phyloP scores from a whole-genome alignment of 495 filamentous ascomycete species.

The Aspergillus baeticus region DNA sequence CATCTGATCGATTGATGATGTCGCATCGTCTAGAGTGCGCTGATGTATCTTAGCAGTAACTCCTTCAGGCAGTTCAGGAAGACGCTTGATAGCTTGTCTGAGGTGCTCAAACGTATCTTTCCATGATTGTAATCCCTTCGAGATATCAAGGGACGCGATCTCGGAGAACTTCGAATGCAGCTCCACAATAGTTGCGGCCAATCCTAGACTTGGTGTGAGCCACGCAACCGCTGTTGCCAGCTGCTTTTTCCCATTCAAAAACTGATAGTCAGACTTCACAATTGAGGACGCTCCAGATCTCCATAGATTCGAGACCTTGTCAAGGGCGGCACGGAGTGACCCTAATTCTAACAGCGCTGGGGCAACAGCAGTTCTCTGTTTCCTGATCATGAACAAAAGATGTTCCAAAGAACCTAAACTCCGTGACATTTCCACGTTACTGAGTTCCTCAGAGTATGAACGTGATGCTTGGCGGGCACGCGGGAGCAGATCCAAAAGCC shows the following conservation, averaged over 20 bases:
- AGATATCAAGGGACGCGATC: slow-evolving; percentile 38
- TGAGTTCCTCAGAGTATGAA: slow-evolving; percentile 82
- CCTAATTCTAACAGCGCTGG: slow-evolving; percentile 36
- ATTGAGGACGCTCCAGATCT: slow-evolving; percentile 30
- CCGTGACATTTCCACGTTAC: slow-evolving; percentile 68
- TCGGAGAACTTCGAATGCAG: slow-evolving; percentile 61
- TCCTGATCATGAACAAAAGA: slow-evolving; percentile 64
- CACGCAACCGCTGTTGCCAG: slow-evolving; percentile 39
- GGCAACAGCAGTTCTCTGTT: slow-evolving; percentile 61
- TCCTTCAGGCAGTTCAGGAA: slow-evolving; percentile 54
- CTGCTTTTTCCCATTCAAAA: slow-evolving; percentile 18
- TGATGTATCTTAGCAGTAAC: slow-evolving; percentile 48
- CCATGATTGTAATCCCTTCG: slow-evolving; percentile 47
- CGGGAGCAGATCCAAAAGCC: slow-evolving; percentile 67
- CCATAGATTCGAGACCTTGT: slow-evolving; percentile 45
- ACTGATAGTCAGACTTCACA: slow-evolving; percentile 23
- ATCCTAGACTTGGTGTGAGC: slow-evolving; percentile 48
- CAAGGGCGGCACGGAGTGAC: slow-evolving; percentile 34
- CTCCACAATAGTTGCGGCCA: slow-evolving; percentile 46
- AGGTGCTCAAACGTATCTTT: slow-evolving; percentile 43
- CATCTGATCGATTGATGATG: slow-evolving; percentile 43
- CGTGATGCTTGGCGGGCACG: slow-evolving; percentile 60
- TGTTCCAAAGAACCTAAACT: slow-evolving; percentile 83
- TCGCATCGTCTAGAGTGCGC: slow-evolving; percentile 44
- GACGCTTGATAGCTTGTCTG: slow-evolving; percentile 36